Base-by-base conservation (phyloP, 2,329 filamentous ascomycete species). In the Fusarium torreyae region DNA sequence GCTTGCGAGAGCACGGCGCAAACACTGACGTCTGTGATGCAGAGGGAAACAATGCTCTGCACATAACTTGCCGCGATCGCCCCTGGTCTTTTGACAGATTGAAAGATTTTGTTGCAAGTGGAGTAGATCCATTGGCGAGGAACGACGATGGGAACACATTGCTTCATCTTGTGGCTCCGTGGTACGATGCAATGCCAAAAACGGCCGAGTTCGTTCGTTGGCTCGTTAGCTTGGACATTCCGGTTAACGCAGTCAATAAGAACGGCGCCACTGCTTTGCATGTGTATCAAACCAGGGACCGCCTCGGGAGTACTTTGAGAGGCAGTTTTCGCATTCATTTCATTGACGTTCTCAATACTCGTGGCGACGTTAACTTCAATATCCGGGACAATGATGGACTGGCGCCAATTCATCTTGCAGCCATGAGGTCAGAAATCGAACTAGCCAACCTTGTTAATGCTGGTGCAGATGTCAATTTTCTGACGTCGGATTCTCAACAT, bases 191-290 rank as follows among this genome's bases (percentile, higher is more conserved):
- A 5, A 42, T n/a, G 0, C 4, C 2, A 15, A 13, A 42, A 4
- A 7, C 13, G 6, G 58, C 44, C 2, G n/a, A 49, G 1, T 14
- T 53, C 14, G 45, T 68, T 2, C 45, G 18, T 4, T 69, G 69
- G 69, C 54, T 74, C 2, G 17, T 74, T 6, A 26, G 50, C n/a
- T 39, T 67, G 4, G 59, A 58, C 0, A 54, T 74, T 17, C 40
- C 48, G 1, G 46, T 72, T 28, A 74, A 74, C n/a, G 57, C 64
- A 7, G 44, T 51, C 36, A 70, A 74, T n/a, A 62, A 42, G 0
- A 9, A 60, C 2, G 67, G 71, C 0, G 18, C n/a, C 5, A 74
- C 71, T 13, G 69, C 69, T 8, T 17, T 71, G 6, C 71, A 74
- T 14, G 3, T 71, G 3, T 61, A 18, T 24, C 53, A 61, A 20